phyloP scores from a whole-genome alignment of 768 basidiomycete genomes.

The Collybia sordida region DNA sequence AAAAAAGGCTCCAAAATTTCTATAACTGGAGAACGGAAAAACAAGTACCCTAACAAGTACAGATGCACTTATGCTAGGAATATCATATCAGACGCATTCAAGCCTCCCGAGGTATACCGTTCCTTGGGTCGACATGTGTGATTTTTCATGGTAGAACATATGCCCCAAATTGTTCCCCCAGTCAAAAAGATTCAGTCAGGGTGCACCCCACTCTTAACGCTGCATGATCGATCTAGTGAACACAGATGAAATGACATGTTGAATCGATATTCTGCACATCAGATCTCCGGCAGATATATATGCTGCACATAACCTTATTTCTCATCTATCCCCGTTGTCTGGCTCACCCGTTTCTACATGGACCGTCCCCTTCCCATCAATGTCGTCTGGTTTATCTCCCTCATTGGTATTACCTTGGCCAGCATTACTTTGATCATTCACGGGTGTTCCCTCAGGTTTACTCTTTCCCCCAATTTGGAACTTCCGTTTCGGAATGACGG shows the following conservation, averaged over 20 bases:
- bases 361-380: not conserved
- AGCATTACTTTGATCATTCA: slow-evolving; percentile 11
- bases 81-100: no score
- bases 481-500: slow-evolving; percentile 92
- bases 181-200: no score
- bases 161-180: no score
- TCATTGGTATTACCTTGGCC: slow-evolving; percentile 16
- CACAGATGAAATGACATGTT: not conserved
- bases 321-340: not conserved
- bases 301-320: not conserved
- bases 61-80: no score
- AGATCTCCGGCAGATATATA: not conserved
- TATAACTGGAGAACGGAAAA: slow-evolving; percentile 4
- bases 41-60: not conserved
- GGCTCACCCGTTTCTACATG: not conserved
- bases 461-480: slow-evolving; percentile 53
- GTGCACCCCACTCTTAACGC: not conserved
- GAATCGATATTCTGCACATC: not conserved
- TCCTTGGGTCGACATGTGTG: no score
- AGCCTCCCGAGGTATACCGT: no score
- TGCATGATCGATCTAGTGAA: not conserved
- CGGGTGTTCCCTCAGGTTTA: slow-evolving; percentile 4
- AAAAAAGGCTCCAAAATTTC: slow-evolving; percentile 15
- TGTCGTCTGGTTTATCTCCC: slow-evolving; percentile 5
- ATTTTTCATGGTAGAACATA: no score